A percentile compares a stretch with the other conserved stretches of the same genome.
Evolutionary conservation across 2,329 filamentous ascomycete species (phyloP).

Genomic region (Alternaria sp.): DNA sequence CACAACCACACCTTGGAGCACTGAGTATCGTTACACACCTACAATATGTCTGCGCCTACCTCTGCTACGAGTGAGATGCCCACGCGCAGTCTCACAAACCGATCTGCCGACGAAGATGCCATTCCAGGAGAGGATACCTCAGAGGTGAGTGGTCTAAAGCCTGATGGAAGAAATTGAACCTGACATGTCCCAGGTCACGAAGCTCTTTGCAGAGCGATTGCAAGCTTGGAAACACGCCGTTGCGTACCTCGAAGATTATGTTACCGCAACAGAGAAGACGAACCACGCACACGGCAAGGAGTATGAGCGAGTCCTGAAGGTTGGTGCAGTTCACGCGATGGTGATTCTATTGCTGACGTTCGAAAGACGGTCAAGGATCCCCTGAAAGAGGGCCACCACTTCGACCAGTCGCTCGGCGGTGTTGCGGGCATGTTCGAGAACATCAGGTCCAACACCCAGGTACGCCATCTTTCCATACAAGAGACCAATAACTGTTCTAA

Average conservation of each 20-base stretch:
- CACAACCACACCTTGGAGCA: neutral
- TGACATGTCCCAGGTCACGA: conserved; percentile 47
- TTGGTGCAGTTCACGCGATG: conserved; percentile 38
- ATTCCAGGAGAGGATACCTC: conserved; percentile 60
- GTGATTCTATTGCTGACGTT: conserved; percentile 18
- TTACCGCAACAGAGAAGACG: conserved; percentile 84
- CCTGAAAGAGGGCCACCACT: conserved; percentile 89
- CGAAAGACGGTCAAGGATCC: conserved; percentile 81
- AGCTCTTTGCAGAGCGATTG: conserved; percentile 83
- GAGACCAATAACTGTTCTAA: neutral
- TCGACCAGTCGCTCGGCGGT: conserved; percentile 88
- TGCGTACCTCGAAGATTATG: conserved; percentile 89
- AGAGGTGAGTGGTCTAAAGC: conserved; percentile 38
- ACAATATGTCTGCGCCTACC: conserved; percentile 44
- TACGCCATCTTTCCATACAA: conserved; percentile 39
- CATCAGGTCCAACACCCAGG: conserved; percentile 87
- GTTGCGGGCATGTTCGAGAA: conserved; percentile 93
- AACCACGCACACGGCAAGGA: conserved; percentile 89
- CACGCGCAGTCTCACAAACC: conserved; percentile 44
- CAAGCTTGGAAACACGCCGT: conserved; percentile 97
- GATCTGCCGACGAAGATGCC: conserved; percentile 55
- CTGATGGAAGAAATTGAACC: neutral
- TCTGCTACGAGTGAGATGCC: conserved; percentile 43
- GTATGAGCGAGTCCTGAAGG: conserved; percentile 94
- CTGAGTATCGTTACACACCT: neutral